Conservation (phyloP, 176 grass and related monocot species). For the Pontederia paniculata region DNA sequence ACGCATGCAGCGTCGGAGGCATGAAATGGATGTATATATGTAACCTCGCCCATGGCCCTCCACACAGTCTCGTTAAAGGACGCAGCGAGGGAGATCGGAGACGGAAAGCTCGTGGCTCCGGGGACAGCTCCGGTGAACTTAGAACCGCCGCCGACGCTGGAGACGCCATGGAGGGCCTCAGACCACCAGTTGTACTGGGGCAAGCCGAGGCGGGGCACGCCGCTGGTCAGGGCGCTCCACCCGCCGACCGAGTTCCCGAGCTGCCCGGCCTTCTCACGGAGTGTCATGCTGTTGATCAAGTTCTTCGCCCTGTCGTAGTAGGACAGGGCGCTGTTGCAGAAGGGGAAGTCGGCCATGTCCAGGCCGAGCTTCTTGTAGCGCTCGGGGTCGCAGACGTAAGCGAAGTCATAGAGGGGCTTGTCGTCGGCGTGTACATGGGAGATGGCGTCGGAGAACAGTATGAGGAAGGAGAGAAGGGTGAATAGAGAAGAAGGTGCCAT, state of each 20-base stretch:
- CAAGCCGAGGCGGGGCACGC: not conserved
- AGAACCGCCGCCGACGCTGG: not conserved
- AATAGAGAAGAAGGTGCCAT: not conserved
- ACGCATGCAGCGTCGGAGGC: not conserved
- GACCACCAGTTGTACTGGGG: slow-evolving; percentile 4
- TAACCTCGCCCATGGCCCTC: not conserved
- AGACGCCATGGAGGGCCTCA: slow-evolving; percentile 4
- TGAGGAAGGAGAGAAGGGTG: not conserved
- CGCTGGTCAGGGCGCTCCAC: not conserved
- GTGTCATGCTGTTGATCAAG: not conserved
- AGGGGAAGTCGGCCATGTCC: not conserved
- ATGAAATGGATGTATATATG: not conserved
- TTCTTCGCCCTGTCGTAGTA: not conserved
- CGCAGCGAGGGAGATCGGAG: not conserved
- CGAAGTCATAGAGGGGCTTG: not conserved
- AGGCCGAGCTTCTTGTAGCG: not conserved
- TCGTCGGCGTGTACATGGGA: not conserved
- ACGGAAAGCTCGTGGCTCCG: not conserved
- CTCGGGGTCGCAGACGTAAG: not conserved
- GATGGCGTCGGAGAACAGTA: not conserved
- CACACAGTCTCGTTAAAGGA: not conserved
- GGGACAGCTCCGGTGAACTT: not conserved
- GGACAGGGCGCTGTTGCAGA: not conserved
- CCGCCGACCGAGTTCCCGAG: not conserved
- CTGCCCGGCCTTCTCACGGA: not conserved